Conservation (phyloP, 2,329 filamentous ascomycete genomes). For the Verticillium longisporum region DNA sequence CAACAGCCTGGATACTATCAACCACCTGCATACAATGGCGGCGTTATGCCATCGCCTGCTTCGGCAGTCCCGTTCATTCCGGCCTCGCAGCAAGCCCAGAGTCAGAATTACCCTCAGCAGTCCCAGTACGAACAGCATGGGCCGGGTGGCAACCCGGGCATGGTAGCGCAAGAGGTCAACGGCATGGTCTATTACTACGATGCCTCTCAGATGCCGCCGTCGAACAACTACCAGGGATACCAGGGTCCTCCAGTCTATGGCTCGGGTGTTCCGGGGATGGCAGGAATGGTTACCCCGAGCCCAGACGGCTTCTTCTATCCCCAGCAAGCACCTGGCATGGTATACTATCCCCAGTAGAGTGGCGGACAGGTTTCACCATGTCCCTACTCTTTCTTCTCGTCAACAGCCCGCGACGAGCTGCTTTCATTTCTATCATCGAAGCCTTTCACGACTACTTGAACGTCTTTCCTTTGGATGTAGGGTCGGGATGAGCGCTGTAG, state of each 20-base stretch:
- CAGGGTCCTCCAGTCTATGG: constrained; percentile 18
- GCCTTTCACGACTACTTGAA: background rate
- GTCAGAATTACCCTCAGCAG: constrained; percentile 33
- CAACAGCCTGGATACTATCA: constrained; percentile 56
- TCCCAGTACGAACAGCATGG: constrained; percentile 28
- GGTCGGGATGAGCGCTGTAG: background rate
- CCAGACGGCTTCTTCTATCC: constrained; percentile 66
- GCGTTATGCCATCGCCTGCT: constrained; percentile 20
- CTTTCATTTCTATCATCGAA: background rate
- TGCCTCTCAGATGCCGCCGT: constrained; percentile 59
- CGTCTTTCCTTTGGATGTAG: background rate
- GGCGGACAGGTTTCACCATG: constrained; percentile 8
- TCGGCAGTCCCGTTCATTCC: constrained; percentile 52
- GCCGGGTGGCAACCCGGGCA: constrained; percentile 45
- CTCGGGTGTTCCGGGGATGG: constrained; percentile 59
- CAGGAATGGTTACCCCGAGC: constrained; percentile 70
- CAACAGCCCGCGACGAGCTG: background rate
- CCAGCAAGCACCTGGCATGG: constrained; percentile 45
- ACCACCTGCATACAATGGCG: constrained; percentile 17
- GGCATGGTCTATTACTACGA: constrained; percentile 97
- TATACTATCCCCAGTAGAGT: constrained; percentile 55
- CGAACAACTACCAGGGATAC: constrained; percentile 47
- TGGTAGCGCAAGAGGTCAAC: constrained; percentile 80
- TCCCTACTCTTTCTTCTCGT: constrained; percentile 1
- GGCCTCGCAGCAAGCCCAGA: constrained; percentile 38